Evolutionary conservation across 192 early-diverging fungal genomes (phyloP).

Genomic region (Entomortierella beljakovae): DNA sequence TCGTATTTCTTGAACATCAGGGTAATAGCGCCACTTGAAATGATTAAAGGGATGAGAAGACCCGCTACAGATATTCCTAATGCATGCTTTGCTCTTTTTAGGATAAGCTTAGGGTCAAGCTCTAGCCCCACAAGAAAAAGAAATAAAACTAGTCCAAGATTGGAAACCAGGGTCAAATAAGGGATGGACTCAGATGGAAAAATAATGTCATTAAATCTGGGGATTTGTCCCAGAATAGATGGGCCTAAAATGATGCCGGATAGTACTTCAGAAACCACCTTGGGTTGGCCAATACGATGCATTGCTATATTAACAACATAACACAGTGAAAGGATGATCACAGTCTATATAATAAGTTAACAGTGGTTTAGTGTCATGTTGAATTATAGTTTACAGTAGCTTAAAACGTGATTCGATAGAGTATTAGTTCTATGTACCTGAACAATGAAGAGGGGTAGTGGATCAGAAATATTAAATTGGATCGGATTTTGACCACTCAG

Average conservation of each 20-base stretch:
- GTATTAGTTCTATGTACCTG: too few species aligned
- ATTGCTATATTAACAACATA: constrained; percentile 74
- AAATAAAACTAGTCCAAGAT: constrained; percentile 88
- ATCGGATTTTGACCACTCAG: constrained; percentile 73
- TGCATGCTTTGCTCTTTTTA: constrained; percentile 63
- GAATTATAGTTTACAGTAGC: too few species aligned
- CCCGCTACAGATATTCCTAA: constrained; percentile 77
- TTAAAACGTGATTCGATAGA: too few species aligned
- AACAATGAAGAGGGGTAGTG: constrained; percentile 79
- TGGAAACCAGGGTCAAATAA: constrained; percentile 78
- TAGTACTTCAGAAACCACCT: constrained; percentile 90
- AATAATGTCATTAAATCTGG: constrained; percentile 70
- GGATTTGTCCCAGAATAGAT: constrained; percentile 78
- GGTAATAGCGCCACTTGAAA: constrained; percentile 67
- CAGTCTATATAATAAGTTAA: constrained; percentile 27
- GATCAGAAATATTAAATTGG: constrained; percentile 61
- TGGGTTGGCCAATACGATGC: constrained; percentile 74
- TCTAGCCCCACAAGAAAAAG: constrained; percentile 88
- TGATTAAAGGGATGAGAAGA: constrained; percentile 80
- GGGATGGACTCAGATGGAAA: constrained; percentile 80
- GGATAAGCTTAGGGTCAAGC: constrained; percentile 73
- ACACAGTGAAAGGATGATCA: constrained; percentile 80
- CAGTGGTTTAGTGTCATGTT: too few species aligned
- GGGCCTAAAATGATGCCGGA: constrained; percentile 89
- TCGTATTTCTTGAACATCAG: constrained; percentile 33